Conservation (phyloP, 2,329 filamentous ascomycete species). For the Aspergillus japonicus region DNA sequence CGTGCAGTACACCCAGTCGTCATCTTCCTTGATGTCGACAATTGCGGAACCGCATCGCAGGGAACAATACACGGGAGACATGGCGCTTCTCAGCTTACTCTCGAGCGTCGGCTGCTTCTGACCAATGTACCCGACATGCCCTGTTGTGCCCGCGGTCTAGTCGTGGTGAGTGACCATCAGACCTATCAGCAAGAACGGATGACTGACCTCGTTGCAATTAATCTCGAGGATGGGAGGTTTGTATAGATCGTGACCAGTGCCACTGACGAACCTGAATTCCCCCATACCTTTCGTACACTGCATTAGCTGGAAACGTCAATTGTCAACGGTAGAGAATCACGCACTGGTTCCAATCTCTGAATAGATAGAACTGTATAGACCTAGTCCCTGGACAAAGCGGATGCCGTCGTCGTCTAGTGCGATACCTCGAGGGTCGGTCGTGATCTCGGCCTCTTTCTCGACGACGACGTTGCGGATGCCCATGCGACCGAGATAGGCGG, state of each 20-base stretch:
- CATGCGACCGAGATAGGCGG: constrained; percentile 27
- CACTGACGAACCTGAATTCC: constrained; percentile 27
- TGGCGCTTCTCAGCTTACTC: constrained; percentile 20
- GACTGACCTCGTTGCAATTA: constrained; percentile 20
- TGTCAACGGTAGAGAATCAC: neutral
- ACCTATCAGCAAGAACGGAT: neutral
- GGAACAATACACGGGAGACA: constrained; percentile 14
- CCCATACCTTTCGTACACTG: constrained; percentile 16
- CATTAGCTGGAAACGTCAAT: neutral
- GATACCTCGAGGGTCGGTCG: constrained; percentile 35
- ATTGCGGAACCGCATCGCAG: constrained; percentile 21
- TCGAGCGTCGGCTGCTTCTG: constrained; percentile 34
- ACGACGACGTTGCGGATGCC: constrained; percentile 27
- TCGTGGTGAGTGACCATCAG: neutral
- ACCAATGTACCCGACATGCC: constrained; percentile 30
- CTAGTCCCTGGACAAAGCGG: constrained; percentile 29
- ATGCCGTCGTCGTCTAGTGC: constrained; percentile 36
- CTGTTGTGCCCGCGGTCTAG: constrained; percentile 28
- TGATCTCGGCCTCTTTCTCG: constrained; percentile 31
- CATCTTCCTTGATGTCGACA: constrained; percentile 14
- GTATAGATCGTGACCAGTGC: constrained; percentile 19
- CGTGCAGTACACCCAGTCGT: constrained; percentile 14
- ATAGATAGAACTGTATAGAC: constrained; percentile 28
- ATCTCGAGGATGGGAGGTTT: constrained; percentile 26
- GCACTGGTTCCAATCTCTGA: constrained; percentile 30